Evolutionary conservation across 2,329 filamentous ascomycete genomes (phyloP).

Genomic region (Aspergillus pseudoviridinutans): DNA sequence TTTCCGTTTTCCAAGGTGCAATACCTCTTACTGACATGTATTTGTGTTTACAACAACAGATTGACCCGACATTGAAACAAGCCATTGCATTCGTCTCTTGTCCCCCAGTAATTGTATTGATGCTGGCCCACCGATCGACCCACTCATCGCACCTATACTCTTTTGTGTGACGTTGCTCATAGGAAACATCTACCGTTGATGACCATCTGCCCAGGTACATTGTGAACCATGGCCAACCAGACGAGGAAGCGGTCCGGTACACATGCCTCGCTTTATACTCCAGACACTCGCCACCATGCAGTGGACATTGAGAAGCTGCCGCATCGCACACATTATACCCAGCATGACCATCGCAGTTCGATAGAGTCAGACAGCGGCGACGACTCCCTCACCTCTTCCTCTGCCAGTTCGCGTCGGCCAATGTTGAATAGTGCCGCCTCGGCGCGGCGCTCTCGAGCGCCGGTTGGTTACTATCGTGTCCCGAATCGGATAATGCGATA

Average conservation of each 20-base stretch:
- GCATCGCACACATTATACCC: constrained; percentile 19
- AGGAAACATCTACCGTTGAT: neutral
- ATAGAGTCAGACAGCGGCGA: constrained; percentile 26
- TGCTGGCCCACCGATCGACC: constrained; percentile 6
- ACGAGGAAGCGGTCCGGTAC: constrained; percentile 28
- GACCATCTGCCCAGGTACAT: neutral
- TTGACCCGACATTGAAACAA: neutral
- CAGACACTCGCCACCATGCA: constrained; percentile 14
- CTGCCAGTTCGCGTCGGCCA: constrained; percentile 51
- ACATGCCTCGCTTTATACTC: constrained; percentile 22
- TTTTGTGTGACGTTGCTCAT: neutral
- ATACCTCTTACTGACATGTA: neutral
- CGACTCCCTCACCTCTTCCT: constrained; percentile 37
- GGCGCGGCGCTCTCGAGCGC: constrained; percentile 30
- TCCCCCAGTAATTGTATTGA: constrained; percentile 2
- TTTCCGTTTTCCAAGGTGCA: neutral
- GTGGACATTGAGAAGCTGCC: constrained; percentile 34
- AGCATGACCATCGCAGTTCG: constrained; percentile 21
- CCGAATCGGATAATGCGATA: constrained; percentile 73
- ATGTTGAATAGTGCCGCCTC: constrained; percentile 35
- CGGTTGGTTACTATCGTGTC: constrained; percentile 53
- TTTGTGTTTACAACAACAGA: neutral
- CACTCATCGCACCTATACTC: constrained; percentile 1
- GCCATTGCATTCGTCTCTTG: neutral
- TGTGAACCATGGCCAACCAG: constrained; percentile 27